Evolutionary conservation across 108 stramenopile genomes (phyloP).

Genomic region (Epipyxis sp.): DNA sequence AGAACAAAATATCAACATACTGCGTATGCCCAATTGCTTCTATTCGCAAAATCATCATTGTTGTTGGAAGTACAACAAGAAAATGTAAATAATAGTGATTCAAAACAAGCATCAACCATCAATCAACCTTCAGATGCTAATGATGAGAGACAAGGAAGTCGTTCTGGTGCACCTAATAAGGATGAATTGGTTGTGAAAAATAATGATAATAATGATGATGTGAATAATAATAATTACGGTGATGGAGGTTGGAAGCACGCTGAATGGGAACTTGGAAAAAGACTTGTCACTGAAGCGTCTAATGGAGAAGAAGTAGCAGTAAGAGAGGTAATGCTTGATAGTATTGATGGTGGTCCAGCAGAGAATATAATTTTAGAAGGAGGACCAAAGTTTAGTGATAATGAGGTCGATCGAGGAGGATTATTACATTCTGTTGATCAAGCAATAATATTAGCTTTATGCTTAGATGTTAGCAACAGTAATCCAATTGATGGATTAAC

Average conservation of each 20-base stretch:
- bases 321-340: conserved; percentile 37
- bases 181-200: not conserved
- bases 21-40: conserved; percentile 73
- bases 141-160: not conserved
- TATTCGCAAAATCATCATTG: conserved; percentile 61
- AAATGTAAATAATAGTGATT: not conserved
- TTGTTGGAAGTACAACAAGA: not conserved
- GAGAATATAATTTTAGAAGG: conserved; percentile 7
- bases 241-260: conserved; percentile 47
- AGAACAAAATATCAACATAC: conserved; percentile 81
- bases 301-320: conserved; percentile 60
- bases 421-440: conserved; percentile 63
- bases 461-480: conserved; percentile 88
- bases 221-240: conserved; percentile 4
- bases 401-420: conserved; percentile 13
- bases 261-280: conserved; percentile 78
- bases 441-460: conserved; percentile 80
- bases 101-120: not conserved
- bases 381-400: not conserved
- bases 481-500: conserved; percentile 89
- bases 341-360: conserved; percentile 32
- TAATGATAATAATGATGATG: not conserved
- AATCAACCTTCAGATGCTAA: not conserved
- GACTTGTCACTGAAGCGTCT: conserved; percentile 67
- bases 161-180: not conserved